Percentiles rank a stretch among this genome's conserved stretches.
Evolutionary conservation across 2,329 filamentous ascomycete genomes (phyloP).

Genomic region (Colletotrichum horii): DNA sequence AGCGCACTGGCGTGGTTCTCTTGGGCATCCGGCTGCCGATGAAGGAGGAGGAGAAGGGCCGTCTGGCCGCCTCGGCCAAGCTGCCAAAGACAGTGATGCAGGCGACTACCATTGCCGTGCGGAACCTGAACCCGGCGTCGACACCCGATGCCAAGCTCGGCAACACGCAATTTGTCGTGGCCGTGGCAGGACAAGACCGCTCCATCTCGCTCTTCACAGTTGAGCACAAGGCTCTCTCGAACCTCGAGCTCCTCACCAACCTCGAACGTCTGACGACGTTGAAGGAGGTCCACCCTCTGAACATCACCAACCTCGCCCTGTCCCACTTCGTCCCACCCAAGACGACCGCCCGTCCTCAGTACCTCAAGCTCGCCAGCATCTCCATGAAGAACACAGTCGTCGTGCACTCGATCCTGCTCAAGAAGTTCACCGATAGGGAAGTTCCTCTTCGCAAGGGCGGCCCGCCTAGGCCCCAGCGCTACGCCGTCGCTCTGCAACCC

Average conservation of each 20-base stretch:
- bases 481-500: slow-evolving; percentile 70
- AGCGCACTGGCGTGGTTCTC: slow-evolving; percentile 60
- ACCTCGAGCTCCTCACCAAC: slow-evolving; percentile 55
- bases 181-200: slow-evolving; percentile 79
- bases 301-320: slow-evolving; percentile 65
- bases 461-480: slow-evolving; percentile 63
- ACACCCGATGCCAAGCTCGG: slow-evolving; percentile 55
- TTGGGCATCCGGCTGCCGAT: slow-evolving; percentile 60
- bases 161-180: slow-evolving; percentile 79
- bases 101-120: slow-evolving; percentile 79
- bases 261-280: slow-evolving; percentile 59
- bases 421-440: slow-evolving; percentile 43
- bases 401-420: slow-evolving; percentile 79
- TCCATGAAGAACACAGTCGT: slow-evolving; percentile 81
- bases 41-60: slow-evolving; percentile 38
- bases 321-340: slow-evolving; percentile 63
- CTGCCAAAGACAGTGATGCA: slow-evolving; percentile 74
- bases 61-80: slow-evolving; percentile 56
- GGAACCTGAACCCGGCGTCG: slow-evolving; percentile 65
- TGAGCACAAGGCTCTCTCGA: slow-evolving; percentile 62
- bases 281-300: slow-evolving; percentile 58
- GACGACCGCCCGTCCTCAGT: slow-evolving; percentile 51
- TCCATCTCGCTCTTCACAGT: slow-evolving; percentile 81
- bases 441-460: slow-evolving; percentile 36
- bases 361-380: slow-evolving; percentile 80